Conservation (phyloP, 2,329 filamentous ascomycete species). For the Talaromyces funiculosus region DNA sequence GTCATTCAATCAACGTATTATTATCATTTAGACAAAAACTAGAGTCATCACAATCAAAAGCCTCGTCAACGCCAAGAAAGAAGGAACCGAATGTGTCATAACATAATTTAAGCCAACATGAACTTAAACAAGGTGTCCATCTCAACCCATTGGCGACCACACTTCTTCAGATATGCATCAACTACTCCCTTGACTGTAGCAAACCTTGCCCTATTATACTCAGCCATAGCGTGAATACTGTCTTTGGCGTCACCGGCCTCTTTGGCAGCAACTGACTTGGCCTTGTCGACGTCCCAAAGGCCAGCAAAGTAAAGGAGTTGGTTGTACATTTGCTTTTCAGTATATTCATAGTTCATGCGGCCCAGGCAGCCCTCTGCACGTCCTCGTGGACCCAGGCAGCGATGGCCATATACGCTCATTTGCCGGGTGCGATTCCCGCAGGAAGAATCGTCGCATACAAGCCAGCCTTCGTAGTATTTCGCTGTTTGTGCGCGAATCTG, state of each 20-base stretch:
- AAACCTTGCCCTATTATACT: slow-evolving; percentile 78
- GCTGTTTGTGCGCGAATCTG: slow-evolving; percentile 73
- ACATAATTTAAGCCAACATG: slow-evolving; percentile 16
- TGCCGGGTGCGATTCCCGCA: slow-evolving; percentile 84
- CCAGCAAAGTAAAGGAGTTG: slow-evolving; percentile 82
- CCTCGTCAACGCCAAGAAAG: not conserved
- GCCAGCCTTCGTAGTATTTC: slow-evolving; percentile 87
- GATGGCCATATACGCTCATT: slow-evolving; percentile 85
- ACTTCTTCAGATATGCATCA: slow-evolving; percentile 80
- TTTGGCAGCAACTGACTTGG: slow-evolving; percentile 50
- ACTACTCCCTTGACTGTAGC: slow-evolving; percentile 69
- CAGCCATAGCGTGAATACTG: slow-evolving; percentile 64
- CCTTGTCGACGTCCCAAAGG: slow-evolving; percentile 86
- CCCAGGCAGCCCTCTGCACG: slow-evolving; percentile 79
- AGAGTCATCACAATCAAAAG: not conserved
- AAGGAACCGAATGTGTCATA: not conserved
- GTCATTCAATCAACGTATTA: slow-evolving; percentile 1
- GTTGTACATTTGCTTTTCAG: slow-evolving; percentile 88
- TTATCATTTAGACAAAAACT: not conserved
- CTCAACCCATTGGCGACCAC: slow-evolving; percentile 84
- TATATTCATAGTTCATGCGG: slow-evolving; percentile 80
- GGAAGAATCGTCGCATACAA: slow-evolving; percentile 81
- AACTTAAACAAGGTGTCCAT: slow-evolving; percentile 80
- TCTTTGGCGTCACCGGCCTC: slow-evolving; percentile 52
- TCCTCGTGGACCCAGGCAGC: slow-evolving; percentile 81